Percentiles rank a stretch among this genome's conserved stretches.
Conservation (phyloP, 2,329 filamentous ascomycete species). For the Bisporella sp. region DNA sequence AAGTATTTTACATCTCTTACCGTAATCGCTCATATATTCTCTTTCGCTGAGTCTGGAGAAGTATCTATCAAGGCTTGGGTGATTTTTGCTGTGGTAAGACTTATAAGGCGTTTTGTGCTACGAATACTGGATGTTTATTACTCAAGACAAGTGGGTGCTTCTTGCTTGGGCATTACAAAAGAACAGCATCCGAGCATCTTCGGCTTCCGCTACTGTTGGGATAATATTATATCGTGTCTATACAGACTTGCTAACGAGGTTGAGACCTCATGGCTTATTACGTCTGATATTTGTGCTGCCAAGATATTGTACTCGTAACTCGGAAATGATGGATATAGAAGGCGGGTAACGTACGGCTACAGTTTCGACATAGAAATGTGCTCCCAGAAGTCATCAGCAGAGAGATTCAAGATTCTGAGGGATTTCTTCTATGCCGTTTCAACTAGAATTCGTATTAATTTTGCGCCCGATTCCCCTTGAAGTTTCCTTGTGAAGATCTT, state of each 20-base stretch:
- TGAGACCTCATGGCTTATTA: conserved; percentile 44
- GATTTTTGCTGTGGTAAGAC: no score
- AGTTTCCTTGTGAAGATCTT: no score
- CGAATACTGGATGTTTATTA: conserved; percentile 51
- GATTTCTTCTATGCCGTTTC: conserved; percentile 64
- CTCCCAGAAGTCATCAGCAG: conserved; percentile 53
- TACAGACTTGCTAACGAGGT: conserved; percentile 37
- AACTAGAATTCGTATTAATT: no score
- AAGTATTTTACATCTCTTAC: no score
- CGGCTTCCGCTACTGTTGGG: conserved; percentile 48
- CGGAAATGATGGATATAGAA: conserved; percentile 45
- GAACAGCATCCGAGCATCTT: conserved; percentile 37
- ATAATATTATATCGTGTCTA: conserved; percentile 50
- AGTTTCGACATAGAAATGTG: no score
- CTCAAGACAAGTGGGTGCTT: conserved; percentile 35
- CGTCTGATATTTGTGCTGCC: conserved; percentile 36
- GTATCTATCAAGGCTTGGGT: no score
- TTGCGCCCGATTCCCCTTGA: no score
- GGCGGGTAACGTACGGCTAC: conserved; percentile 56
- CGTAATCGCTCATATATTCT: no score
- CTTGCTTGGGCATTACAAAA: conserved; percentile 30
- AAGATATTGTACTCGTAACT: conserved; percentile 45
- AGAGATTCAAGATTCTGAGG: conserved; percentile 63
- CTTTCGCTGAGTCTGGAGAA: no score
- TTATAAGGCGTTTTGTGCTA: conserved; percentile 65